Conservation (phyloP, 441 rosid genomes). For the Dalechampia spathulata region DNA sequence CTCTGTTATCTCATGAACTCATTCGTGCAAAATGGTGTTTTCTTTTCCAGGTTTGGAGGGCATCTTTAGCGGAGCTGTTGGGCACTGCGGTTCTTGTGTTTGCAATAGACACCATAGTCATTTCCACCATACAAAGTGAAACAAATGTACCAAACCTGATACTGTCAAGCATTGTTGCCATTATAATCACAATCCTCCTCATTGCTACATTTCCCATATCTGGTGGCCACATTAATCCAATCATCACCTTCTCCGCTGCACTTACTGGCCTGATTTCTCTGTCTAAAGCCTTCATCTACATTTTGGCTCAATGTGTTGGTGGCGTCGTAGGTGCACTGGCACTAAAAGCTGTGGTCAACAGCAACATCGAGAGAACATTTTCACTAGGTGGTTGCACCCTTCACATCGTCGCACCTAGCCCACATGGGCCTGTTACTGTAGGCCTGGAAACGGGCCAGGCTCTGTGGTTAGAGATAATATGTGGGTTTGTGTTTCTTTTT, state of each 20-base stretch:
- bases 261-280: constrained; percentile 30
- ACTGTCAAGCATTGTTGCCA: constrained; percentile 27
- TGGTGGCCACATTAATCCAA: constrained; percentile 44
- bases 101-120: constrained; percentile 34
- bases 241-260: constrained; percentile 28
- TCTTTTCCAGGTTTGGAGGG: constrained; percentile 33
- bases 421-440: constrained; percentile 21
- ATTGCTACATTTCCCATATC: constrained; percentile 37
- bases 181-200: constrained; percentile 29
- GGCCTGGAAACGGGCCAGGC: constrained; percentile 29
- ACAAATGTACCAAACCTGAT: constrained; percentile 31
- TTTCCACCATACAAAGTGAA: constrained; percentile 30
- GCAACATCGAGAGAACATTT: constrained; percentile 20
- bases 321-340: constrained; percentile 34
- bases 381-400: constrained; percentile 43
- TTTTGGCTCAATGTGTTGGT: constrained; percentile 35
- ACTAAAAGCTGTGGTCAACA: constrained; percentile 26
- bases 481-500: constrained; percentile 35
- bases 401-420: constrained; percentile 26
- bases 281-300: constrained; percentile 28
- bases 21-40: no score
- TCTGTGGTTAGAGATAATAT: constrained; percentile 40
- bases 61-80: constrained; percentile 35
- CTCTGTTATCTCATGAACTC: no score
- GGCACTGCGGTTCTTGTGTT: constrained; percentile 36